Percentiles rank a stretch among this genome's conserved stretches.
Evolutionary conservation across 2,329 filamentous ascomycete genomes (phyloP).

Genomic region (Fusarium annulatum): DNA sequence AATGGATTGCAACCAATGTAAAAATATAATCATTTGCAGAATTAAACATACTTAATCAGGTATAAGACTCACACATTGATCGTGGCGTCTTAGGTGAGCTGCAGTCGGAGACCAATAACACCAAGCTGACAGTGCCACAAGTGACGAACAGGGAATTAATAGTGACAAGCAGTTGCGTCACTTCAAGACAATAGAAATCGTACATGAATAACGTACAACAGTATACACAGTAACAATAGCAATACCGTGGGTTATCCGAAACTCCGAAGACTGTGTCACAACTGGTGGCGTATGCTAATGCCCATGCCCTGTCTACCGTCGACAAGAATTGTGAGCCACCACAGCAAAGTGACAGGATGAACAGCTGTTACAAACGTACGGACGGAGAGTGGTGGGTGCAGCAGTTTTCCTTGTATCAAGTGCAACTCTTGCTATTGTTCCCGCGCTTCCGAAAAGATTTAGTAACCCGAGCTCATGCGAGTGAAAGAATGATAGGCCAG

Average conservation of each 20-base stretch:
- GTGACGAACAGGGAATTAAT: neutral
- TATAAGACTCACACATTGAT: neutral
- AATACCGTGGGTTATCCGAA: slow-evolving; percentile 34
- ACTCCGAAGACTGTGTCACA: slow-evolving; percentile 38
- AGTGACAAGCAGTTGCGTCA: neutral
- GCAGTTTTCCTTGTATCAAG: neutral
- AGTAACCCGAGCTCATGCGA: slow-evolving; percentile 37
- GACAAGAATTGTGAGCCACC: slow-evolving; percentile 18
- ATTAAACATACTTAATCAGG: neutral
- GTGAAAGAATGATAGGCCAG: slow-evolving; percentile 15
- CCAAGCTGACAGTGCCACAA: neutral
- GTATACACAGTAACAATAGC: neutral
- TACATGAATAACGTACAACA: neutral
- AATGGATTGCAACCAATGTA: neutral
- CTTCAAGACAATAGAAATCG: neutral
- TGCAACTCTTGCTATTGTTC: slow-evolving; percentile 10
- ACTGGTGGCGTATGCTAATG: slow-evolving; percentile 35
- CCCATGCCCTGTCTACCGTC: slow-evolving; percentile 2
- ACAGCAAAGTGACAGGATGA: slow-evolving; percentile 34
- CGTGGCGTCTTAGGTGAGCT: neutral
- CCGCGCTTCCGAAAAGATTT: slow-evolving; percentile 26
- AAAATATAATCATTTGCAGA: no score
- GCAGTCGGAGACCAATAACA: neutral
- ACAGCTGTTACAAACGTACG: slow-evolving; percentile 34
- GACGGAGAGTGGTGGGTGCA: slow-evolving; percentile 4